Evolutionary conservation across 108 stramenopile species (phyloP).

Genomic region (Parietichytrium sp.): DNA sequence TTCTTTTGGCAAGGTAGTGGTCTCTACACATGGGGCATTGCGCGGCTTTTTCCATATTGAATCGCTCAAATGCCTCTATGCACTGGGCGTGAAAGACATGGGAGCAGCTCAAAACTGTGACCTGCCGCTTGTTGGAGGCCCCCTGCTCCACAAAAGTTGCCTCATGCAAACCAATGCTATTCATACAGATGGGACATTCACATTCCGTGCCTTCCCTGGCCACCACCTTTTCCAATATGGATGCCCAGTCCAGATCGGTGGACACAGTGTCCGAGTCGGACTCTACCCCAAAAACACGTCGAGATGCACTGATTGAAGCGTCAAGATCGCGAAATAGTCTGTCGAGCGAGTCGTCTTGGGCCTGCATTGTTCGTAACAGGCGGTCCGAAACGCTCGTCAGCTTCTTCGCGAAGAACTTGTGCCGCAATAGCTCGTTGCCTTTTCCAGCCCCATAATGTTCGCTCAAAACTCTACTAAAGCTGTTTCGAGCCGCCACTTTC

Average conservation of each 20-base stretch:
- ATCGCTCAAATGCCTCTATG: slow-evolving; percentile 25
- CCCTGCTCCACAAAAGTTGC: background rate
- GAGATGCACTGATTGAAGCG: background rate
- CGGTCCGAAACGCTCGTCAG: background rate
- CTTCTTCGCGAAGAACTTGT: background rate
- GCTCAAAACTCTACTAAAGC: background rate
- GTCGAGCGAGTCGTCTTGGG: slow-evolving; percentile 35
- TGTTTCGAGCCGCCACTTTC: background rate
- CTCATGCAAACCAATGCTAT: background rate
- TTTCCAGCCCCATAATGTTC: background rate
- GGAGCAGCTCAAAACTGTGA: background rate
- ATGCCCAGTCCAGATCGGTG: background rate
- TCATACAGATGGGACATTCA: slow-evolving; percentile 23
- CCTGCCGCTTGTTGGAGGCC: background rate
- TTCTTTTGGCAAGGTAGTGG: background rate
- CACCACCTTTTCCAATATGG: background rate
- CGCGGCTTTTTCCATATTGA: background rate
- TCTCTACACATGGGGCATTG: background rate
- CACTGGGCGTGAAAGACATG: slow-evolving; percentile 16
- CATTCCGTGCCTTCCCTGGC: background rate
- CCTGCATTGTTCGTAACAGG: background rate
- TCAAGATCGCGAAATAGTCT: slow-evolving; percentile 23
- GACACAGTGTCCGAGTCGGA: background rate
- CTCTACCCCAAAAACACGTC: background rate
- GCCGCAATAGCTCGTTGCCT: background rate